These are phyloP conservation scores for Croton laevigatus DNA, from an alignment of 441 rosid genomes.

Conservation along the genomic window DNA sequence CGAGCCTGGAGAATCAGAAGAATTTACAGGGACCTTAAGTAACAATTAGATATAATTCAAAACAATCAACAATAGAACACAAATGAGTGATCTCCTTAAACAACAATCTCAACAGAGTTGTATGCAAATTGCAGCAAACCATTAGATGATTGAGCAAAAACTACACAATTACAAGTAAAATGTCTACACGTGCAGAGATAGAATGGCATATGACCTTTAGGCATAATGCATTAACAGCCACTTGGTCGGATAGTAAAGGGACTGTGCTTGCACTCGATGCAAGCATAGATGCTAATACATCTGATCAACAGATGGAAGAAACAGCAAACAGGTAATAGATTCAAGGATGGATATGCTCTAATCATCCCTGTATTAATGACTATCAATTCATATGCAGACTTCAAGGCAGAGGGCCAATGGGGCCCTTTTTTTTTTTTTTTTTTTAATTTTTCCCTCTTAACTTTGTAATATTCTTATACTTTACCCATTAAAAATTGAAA, in stretches of 20 bases:
- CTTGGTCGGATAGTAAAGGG: background rate
- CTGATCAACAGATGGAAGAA: background rate
- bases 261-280: background rate
- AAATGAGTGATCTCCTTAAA: background rate
- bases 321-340: background rate
- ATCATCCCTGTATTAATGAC: background rate
- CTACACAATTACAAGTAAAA: background rate
- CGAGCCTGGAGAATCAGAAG: constrained; percentile 40
- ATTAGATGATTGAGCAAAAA: background rate
- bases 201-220: background rate
- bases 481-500: no score
- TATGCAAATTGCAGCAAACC: background rate
- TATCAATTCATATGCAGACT: background rate
- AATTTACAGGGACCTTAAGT: background rate
- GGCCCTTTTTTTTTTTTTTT: no score
- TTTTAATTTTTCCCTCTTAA: no score
- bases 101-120: background rate
- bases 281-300: background rate
- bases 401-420: no score
- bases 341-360: background rate
- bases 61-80: background rate
- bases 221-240: background rate
- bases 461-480: no score
- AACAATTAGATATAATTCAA: background rate
- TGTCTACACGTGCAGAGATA: background rate